Evolutionary conservation across 2,329 filamentous ascomycete genomes (phyloP).

Genomic region (Trichoderma sp.): DNA sequence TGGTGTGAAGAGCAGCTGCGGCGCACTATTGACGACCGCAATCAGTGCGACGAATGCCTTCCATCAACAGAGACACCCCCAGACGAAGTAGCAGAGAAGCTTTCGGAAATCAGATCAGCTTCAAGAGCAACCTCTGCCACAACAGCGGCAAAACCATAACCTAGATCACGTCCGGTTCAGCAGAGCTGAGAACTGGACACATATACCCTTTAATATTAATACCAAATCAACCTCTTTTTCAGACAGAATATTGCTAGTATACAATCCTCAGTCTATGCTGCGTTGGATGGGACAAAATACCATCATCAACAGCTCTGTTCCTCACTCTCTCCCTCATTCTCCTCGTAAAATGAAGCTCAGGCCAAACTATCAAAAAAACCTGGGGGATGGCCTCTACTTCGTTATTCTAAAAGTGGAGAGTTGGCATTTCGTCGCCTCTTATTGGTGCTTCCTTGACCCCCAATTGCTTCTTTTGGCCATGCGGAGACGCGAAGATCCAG

Average conservation of each 20-base stretch:
- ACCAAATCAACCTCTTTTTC: not conserved
- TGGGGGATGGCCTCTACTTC: conserved; percentile 21
- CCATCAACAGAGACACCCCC: not conserved
- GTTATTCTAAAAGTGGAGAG: conserved; percentile 19
- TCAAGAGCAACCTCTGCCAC: not conserved
- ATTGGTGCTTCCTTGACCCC: conserved; percentile 3
- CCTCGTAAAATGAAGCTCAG: not conserved
- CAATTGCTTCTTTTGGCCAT: conserved; percentile 14
- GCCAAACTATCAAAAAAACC: conserved; percentile 1
- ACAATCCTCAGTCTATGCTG: not conserved
- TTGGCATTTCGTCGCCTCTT: not conserved
- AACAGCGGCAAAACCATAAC: not conserved
- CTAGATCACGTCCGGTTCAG: not conserved
- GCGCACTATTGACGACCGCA: not conserved
- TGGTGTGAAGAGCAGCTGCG: conserved; percentile 22
- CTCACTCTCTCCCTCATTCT: not conserved
- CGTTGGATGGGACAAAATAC: not conserved
- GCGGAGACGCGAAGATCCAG: conserved; percentile 12
- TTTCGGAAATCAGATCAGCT: conserved; percentile 7
- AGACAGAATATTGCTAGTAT: not conserved
- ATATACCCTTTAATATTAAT: conserved; percentile 6
- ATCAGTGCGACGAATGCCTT: conserved; percentile 9
- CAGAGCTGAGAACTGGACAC: not conserved
- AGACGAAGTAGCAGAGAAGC: not conserved
- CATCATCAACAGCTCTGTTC: not conserved